These are phyloP conservation scores for Penicillium vulpinum DNA, from an alignment of 2,329 filamentous ascomycete genomes.

Conservation along the genomic window DNA sequence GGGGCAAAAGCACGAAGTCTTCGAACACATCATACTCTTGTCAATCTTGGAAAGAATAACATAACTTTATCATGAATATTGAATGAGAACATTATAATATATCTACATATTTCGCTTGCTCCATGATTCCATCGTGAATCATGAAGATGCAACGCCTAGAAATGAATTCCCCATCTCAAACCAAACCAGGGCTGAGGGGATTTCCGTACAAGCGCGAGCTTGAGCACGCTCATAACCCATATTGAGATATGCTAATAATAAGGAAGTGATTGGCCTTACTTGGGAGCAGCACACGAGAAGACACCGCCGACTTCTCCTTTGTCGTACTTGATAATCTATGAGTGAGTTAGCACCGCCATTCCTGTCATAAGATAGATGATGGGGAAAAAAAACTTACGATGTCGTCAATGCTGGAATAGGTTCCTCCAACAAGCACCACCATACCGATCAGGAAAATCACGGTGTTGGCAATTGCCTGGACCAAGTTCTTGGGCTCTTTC, in stretches of 20 bases:
- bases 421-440: slow-evolving; percentile 73
- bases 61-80: background rate
- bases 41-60: background rate
- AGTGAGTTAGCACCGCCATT: slow-evolving; percentile 7
- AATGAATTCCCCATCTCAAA: background rate
- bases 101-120: slow-evolving; percentile 6
- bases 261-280: background rate
- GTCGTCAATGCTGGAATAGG: slow-evolving; percentile 61
- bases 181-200: slow-evolving; percentile 3
- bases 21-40: background rate
- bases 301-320: slow-evolving; percentile 62
- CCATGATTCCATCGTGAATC: background rate
- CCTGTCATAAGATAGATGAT: background rate
- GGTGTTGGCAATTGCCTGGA: slow-evolving; percentile 62
- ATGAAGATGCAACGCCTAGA: slow-evolving; percentile 6
- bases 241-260: background rate
- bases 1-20: background rate
- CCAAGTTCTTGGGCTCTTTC: slow-evolving; percentile 45
- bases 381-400: slow-evolving; percentile 31
- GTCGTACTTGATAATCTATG: slow-evolving; percentile 63
- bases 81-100: background rate
- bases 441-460: slow-evolving; percentile 69
- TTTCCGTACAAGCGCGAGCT: slow-evolving; percentile 6
- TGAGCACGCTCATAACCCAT: background rate
- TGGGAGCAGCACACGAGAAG: slow-evolving; percentile 62